Base-by-base conservation (phyloP, 257 asterid genomes). In the Salvia splendens region DNA sequence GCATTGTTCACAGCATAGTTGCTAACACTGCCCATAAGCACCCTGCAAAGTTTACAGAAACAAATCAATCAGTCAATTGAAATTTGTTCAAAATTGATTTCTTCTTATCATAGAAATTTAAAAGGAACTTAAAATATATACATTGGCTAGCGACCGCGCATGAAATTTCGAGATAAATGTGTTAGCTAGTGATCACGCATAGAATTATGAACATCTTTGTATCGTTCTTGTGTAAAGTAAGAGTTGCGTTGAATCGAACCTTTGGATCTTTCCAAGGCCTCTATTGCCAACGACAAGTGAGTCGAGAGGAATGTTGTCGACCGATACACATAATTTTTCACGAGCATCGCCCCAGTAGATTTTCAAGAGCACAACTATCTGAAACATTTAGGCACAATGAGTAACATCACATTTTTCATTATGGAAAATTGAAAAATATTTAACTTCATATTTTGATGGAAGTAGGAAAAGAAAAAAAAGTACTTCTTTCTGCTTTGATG, bases 311-410 rank as follows among this genome's bases (percentile, higher is more conserved):
- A 86, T 79, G 15, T 61, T 75, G 8, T 87, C 96, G 4, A 89
- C 67, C 1, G 95, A 73, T 70, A 79, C 89, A 24, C 96, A 89
- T 61, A 92, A 10, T 82, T 89, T 89, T 75, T 89, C 98, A 0
- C 98, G 87, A 55, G 98, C 82, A 83, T 92, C 98, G 1, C 97
- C 98, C 96, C 95, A 92, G 73, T 51, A 87, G 64, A 92, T 82
- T 75, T 92, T 92, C 87, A 84, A 38, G 17, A 87, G 77, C 75
- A 86, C 93, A 20, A 60, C 55, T 14, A 87, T 77, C 98, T 92
- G 92, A 35, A n/a, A 20, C 1, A 1, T 51, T 14, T 15, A 6
- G 7, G 28, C 54, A 48, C 54, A 48, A 14, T 14, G 14, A 12
- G 5, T 47, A 47, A 12, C n/a, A 30, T 9, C 60, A 53, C 6